phyloP scores from a whole-genome alignment of 1,284 basidiomycete genomes.

The Melampsora larici-populina region DNA sequence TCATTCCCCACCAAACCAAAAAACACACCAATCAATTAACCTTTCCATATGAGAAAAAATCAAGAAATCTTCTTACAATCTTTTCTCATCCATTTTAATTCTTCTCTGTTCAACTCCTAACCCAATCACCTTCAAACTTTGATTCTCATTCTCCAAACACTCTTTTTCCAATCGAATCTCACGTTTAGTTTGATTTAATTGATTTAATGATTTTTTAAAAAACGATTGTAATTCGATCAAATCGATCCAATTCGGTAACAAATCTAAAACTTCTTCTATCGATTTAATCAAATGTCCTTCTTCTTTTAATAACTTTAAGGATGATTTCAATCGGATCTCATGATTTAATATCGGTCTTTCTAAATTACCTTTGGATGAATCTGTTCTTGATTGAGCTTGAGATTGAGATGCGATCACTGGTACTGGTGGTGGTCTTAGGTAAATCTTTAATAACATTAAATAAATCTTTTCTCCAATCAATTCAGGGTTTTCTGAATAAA shows the following conservation, averaged over 20 bases:
- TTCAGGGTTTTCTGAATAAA: conserved; percentile 58
- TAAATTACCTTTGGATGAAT: conserved; percentile 61
- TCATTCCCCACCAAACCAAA: not conserved
- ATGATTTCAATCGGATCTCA: conserved; percentile 55
- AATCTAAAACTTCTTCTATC: conserved; percentile 67
- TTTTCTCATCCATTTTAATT: conserved; percentile 84
- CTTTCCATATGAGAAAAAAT: not conserved
- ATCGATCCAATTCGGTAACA: conserved; percentile 81
- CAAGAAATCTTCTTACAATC: conserved; percentile 66
- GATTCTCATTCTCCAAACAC: conserved; percentile 65
- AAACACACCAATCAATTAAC: not conserved
- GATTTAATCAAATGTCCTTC: conserved; percentile 78
- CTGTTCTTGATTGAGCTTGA: conserved; percentile 57
- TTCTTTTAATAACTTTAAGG: conserved; percentile 74
- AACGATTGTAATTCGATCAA: conserved; percentile 75
- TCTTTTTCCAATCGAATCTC: conserved; percentile 67
- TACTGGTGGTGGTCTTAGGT: conserved; percentile 64
- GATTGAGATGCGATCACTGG: conserved; percentile 46
- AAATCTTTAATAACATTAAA: conserved; percentile 78
- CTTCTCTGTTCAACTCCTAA: conserved; percentile 65
- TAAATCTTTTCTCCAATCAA: conserved; percentile 64
- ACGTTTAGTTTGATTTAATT: conserved; percentile 60
- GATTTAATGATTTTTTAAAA: conserved; percentile 68
- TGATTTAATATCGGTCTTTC: not conserved
- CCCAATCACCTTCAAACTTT: conserved; percentile 70